phyloP scores from a whole-genome alignment of 1,139 yeast species.

The Candida neerlandica region DNA sequence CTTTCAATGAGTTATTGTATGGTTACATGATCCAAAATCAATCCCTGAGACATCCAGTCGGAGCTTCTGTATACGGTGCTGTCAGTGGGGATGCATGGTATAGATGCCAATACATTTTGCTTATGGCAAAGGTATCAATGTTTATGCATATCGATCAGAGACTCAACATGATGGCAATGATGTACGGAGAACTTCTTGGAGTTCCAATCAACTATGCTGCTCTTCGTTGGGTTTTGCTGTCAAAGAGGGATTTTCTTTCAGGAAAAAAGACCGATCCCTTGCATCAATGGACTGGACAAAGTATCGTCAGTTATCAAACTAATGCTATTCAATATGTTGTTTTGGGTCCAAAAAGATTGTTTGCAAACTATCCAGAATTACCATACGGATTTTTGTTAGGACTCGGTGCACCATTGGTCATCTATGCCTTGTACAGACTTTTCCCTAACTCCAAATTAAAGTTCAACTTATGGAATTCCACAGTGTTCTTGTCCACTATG shows the following conservation, averaged over 20 bases:
- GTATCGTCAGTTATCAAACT: slow-evolving; percentile 43
- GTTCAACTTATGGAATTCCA: slow-evolving; percentile 49
- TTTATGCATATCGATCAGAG: slow-evolving; percentile 53
- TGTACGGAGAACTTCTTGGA: slow-evolving; percentile 54
- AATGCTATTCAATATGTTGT: slow-evolving; percentile 55
- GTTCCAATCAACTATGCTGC: slow-evolving; percentile 52
- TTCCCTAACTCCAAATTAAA: slow-evolving; percentile 24
- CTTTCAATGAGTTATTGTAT: slow-evolving; percentile 52
- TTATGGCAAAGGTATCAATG: slow-evolving; percentile 51
- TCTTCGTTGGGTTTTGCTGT: slow-evolving; percentile 45
- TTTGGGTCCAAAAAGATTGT: slow-evolving; percentile 48
- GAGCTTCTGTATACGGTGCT: slow-evolving; percentile 51
- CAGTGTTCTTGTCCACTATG: slow-evolving; percentile 52
- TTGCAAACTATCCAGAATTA: slow-evolving; percentile 39
- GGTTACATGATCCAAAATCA: slow-evolving; percentile 46
- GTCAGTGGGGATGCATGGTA: slow-evolving; percentile 59
- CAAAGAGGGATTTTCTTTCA: slow-evolving; percentile 40
- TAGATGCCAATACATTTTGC: slow-evolving; percentile 51
- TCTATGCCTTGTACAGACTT: slow-evolving; percentile 32
- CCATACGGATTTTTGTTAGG: slow-evolving; percentile 52
- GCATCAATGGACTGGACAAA: slow-evolving; percentile 58
- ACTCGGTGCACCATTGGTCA: slow-evolving; percentile 34
- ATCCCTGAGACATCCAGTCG: slow-evolving; percentile 45
- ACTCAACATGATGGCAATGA: slow-evolving; percentile 49
- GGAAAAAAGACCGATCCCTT: slow-evolving; percentile 45